Percentiles rank a stretch among this genome's conserved stretches.
phyloP scores from a whole-genome alignment of 2,329 filamentous ascomycete genomes.

The Arachnomyces sp. region DNA sequence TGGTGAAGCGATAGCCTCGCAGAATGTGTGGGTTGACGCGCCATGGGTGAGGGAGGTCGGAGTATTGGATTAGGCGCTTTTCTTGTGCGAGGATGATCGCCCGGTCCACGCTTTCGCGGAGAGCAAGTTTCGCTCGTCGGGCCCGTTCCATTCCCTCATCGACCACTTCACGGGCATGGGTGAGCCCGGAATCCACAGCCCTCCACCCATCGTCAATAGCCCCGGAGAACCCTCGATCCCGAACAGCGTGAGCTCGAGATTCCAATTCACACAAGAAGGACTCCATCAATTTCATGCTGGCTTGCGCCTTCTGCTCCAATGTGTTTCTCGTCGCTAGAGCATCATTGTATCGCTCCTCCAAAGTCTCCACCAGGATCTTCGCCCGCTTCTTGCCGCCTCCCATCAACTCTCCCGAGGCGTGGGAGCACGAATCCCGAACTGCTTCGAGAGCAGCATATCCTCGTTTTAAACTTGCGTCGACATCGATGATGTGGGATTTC shows the following conservation, averaged over 20 bases:
- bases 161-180: conserved; percentile 64
- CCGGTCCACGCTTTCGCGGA: conserved; percentile 76
- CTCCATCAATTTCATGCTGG: conserved; percentile 80
- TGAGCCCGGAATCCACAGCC: conserved; percentile 70
- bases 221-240: conserved; percentile 65
- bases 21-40: conserved; percentile 89
- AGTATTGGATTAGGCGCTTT: conserved; percentile 75
- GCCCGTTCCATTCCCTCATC: conserved; percentile 76
- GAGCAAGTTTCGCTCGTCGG: conserved; percentile 67
- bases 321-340: conserved; percentile 76
- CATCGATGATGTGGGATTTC: conserved; percentile 67
- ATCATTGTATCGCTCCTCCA: conserved; percentile 81
- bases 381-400: conserved; percentile 77
- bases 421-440: conserved; percentile 78
- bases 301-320: conserved; percentile 81
- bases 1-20: conserved; percentile 85
- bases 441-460: conserved; percentile 80
- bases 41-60: conserved; percentile 87
- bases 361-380: conserved; percentile 82
- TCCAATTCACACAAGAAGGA: conserved; percentile 80
- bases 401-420: conserved; percentile 82
- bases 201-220: conserved; percentile 73
- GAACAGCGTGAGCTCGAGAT: conserved; percentile 66
- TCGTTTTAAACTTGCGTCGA: conserved; percentile 75
- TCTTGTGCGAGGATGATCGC: conserved; percentile 69